Base-by-base conservation (phyloP, 768 basidiomycete species). In the Trametes sanguinea region DNA sequence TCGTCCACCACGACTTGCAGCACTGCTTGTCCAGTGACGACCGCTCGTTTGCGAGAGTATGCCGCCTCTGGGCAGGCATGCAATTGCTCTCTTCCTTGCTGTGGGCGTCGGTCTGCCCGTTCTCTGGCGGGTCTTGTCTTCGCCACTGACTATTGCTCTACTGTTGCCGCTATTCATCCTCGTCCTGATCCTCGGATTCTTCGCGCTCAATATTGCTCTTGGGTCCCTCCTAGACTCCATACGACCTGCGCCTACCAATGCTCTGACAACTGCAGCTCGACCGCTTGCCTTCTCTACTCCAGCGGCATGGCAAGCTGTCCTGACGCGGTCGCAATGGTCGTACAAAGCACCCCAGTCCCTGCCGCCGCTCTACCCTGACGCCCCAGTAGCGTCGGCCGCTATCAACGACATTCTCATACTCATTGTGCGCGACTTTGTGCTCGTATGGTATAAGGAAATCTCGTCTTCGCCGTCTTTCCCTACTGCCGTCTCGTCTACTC, bases 391-490 rank as follows among this genome's bases (percentile, higher is more conserved):
- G 29, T 92, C 90, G 7, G 77, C 83, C n/a, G 81, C 85, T 16
- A 70, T 96, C 8, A 90, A 95, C 65, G 88, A 90, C 35, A 83
- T 96, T 54, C 82, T 96, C 54, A 81, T 83, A n/a, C 81, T 94
- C 70, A 82, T 93, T 62, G 85, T 92, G 29, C 80, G 90, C 52
- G 93, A 95, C 77, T 98, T 97, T 72, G 86, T 99, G 17, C 76
- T 88, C 55, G 84, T 84, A 11, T 99, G 96, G 96, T 99, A 96
- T 78, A 80, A 81, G 66, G 83, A 85, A 16, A 80, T 98, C 40
- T 98, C 96, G 5, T 81, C 87, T 10, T 95, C 94, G 0, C 86
- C 91, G 4, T 85, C 93, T 3, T 98, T 99, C 72, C 95, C 96
- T 17, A 81, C 85, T 61, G 89, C 94, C 8, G 88, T 96, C 51